phyloP scores from a whole-genome alignment of 331 rosid species.

The Saraca asoca region DNA sequence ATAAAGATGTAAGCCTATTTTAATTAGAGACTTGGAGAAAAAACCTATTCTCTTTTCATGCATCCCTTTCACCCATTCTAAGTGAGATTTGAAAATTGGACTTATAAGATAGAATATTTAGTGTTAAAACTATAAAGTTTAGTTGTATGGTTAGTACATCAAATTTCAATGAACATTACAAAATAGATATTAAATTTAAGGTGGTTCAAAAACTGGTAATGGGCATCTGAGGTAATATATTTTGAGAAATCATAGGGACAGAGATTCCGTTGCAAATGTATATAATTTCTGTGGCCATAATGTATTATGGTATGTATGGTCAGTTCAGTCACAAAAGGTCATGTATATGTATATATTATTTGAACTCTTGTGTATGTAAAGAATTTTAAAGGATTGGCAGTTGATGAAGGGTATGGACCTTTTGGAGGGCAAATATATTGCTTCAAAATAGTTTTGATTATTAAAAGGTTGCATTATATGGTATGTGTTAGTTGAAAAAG shows the following conservation, averaged over 20 bases:
- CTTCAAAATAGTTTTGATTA: constrained; percentile 22
- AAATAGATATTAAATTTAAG: constrained; percentile 10
- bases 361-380: not conserved
- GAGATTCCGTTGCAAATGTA: constrained; percentile 26
- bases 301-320: not conserved
- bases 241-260: constrained; percentile 24
- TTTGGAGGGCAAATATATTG: constrained; percentile 28
- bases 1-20: no score
- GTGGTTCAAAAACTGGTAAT: constrained; percentile 9
- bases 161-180: not conserved
- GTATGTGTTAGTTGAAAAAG: constrained; percentile 41
- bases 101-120: no score
- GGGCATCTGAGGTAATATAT: constrained; percentile 4
- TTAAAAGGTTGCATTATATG: constrained; percentile 22
- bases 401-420: constrained; percentile 36
- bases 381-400: constrained; percentile 20
- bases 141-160: not conserved
- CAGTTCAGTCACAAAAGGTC: no score
- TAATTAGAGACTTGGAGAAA: no score
- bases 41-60: no score
- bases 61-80: no score
- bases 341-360: no score
- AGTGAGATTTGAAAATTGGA: no score
- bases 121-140: no score
- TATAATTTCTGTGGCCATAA: not conserved